Percentiles rank a stretch among this genome's conserved stretches.
Conservation (phyloP, 2,329 filamentous ascomycete species). For the Penicillium concentricum region DNA sequence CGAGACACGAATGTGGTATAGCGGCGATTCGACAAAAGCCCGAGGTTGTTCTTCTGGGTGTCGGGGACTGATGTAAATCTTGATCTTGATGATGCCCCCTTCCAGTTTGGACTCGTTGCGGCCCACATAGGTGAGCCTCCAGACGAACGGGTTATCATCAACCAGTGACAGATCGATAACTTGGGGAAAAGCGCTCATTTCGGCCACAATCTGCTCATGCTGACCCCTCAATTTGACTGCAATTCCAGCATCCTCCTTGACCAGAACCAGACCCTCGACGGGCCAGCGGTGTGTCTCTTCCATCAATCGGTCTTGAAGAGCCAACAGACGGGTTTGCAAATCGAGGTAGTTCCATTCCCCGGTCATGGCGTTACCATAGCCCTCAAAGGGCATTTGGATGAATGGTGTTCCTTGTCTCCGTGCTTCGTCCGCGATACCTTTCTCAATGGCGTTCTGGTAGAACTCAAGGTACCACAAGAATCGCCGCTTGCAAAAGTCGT, state of each 20-base stretch:
- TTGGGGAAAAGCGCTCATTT: slow-evolving; percentile 68
- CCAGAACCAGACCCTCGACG: slow-evolving; percentile 62
- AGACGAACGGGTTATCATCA: slow-evolving; percentile 83
- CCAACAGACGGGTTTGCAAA: slow-evolving; percentile 66
- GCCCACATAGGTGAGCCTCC: slow-evolving; percentile 86
- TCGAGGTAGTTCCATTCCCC: slow-evolving; percentile 79
- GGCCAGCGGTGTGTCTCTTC: slow-evolving; percentile 73
- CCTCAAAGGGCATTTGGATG: slow-evolving; percentile 84
- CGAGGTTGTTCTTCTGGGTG: slow-evolving; percentile 90
- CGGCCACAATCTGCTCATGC: slow-evolving; percentile 75
- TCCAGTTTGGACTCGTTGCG: slow-evolving; percentile 90
- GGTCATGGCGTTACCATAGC: slow-evolving; percentile 73
- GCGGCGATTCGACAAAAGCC: slow-evolving; percentile 72
- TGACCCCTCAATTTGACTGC: slow-evolving; percentile 81
- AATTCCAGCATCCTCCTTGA: slow-evolving; percentile 68
- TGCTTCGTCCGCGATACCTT: slow-evolving; percentile 54
- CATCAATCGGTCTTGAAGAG: slow-evolving; percentile 69
- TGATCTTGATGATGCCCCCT: slow-evolving; percentile 82
- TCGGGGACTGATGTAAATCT: slow-evolving; percentile 73
- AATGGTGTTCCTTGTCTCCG: slow-evolving; percentile 66
- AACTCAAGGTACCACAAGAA: slow-evolving; percentile 96
- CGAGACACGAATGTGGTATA: slow-evolving; percentile 88
- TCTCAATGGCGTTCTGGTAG: slow-evolving; percentile 70
- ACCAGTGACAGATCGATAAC: slow-evolving; percentile 73
- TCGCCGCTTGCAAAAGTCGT: slow-evolving; percentile 82